Conservation (phyloP, 805 yeast genomes). For the Huiozyma naganishii region DNA sequence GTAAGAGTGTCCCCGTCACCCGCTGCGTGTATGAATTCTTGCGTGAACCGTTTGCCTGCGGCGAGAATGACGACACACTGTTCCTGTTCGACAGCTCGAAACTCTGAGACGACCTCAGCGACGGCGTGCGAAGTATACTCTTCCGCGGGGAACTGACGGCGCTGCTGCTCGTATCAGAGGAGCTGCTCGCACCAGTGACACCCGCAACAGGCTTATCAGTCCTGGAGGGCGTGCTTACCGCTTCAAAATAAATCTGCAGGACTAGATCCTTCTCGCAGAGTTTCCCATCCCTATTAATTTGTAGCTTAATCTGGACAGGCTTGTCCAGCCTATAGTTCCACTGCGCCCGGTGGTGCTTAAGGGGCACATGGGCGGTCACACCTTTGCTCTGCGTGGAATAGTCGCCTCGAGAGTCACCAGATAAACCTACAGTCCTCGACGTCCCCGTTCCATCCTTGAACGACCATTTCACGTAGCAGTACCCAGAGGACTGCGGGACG, state of each 20-base stretch:
- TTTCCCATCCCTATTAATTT: conserved; percentile 28
- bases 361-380: conserved; percentile 33
- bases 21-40: conserved; percentile 19
- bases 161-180: background rate
- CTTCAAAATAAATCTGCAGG: conserved; percentile 37
- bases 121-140: conserved; percentile 1
- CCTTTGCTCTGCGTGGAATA: conserved; percentile 22
- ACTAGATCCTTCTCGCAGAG: conserved; percentile 30
- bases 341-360: conserved; percentile 41
- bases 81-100: background rate
- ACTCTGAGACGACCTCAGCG: conserved; percentile 1
- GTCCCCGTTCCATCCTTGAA: conserved; percentile 38
- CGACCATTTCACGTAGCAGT: conserved; percentile 53
- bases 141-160: background rate
- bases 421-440: conserved; percentile 2
- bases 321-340: conserved; percentile 35
- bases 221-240: conserved; percentile 1
- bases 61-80: background rate
- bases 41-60: background rate
- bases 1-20: conserved; percentile 30
- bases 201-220: background rate
- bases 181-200: background rate
- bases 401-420: background rate
- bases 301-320: conserved; percentile 32
- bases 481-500: conserved; percentile 69